Evolutionary conservation across 768 basidiomycete species (phyloP).

Genomic region (Lactarius akahatsu): DNA sequence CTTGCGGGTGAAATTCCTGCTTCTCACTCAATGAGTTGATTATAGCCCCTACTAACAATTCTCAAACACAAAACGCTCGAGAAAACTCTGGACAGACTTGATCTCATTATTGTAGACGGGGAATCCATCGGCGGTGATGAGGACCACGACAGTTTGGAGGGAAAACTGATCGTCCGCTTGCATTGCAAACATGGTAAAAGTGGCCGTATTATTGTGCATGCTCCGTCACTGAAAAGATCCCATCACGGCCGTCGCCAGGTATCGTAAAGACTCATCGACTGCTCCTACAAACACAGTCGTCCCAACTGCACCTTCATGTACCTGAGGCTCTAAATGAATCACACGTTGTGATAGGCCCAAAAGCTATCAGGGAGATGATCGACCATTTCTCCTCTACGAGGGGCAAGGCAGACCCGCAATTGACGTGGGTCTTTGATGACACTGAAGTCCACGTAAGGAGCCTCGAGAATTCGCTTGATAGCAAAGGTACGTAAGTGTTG

Average conservation of each 20-base stretch:
- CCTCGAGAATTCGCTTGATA: constrained; percentile 62
- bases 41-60: constrained; percentile 65
- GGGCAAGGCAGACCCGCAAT: constrained; percentile 72
- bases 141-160: constrained; percentile 63
- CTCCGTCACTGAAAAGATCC: constrained; percentile 14
- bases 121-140: constrained; percentile 43
- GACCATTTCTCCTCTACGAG: constrained; percentile 75
- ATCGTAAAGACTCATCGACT: constrained; percentile 81
- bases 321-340: constrained; percentile 61
- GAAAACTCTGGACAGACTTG: constrained; percentile 74
- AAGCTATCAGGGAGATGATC: constrained; percentile 70
- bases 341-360: constrained; percentile 67
- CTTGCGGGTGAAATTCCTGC: not conserved
- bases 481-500: constrained; percentile 50
- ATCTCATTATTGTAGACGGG: constrained; percentile 64
- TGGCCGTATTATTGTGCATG: constrained; percentile 8
- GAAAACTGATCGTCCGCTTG: constrained; percentile 66
- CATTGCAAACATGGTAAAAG: constrained; percentile 79
- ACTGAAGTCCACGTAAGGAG: constrained; percentile 68
- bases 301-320: constrained; percentile 64
- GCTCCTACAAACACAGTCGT: constrained; percentile 54
- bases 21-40: constrained; percentile 30
- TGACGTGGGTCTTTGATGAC: constrained; percentile 77
- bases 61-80: constrained; percentile 73
- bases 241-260: constrained; percentile 43